Evolutionary conservation across 2,329 filamentous ascomycete genomes (phyloP).

Genomic region (Hypoxylon sp.): DNA sequence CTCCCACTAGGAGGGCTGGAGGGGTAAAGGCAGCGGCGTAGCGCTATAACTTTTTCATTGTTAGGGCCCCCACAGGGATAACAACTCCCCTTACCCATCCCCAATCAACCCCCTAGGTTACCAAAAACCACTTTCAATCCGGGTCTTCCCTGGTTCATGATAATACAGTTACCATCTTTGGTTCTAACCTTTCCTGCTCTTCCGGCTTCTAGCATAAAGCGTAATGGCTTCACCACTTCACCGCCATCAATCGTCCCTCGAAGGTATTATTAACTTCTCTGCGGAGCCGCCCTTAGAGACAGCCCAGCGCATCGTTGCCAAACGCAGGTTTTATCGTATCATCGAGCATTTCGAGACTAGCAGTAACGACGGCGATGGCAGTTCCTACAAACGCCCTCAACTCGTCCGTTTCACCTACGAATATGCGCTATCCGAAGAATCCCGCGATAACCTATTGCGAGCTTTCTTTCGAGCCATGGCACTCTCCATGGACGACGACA

Average conservation of each 20-base stretch:
- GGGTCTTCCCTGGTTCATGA: too few species aligned
- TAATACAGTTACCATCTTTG: too few species aligned
- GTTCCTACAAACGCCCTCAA: slow-evolving; percentile 40
- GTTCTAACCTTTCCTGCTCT: slow-evolving; percentile 13
- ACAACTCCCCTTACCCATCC: too few species aligned
- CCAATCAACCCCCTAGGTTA: too few species aligned
- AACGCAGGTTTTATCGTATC: slow-evolving; percentile 38
- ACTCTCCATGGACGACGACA: slow-evolving; percentile 34
- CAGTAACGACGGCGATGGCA: slow-evolving; percentile 17
- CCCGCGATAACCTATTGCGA: slow-evolving; percentile 44
- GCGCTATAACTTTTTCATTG: too few species aligned
- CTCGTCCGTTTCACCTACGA: slow-evolving; percentile 47
- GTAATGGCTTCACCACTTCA: slow-evolving; percentile 23
- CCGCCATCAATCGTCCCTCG: slow-evolving; percentile 39
- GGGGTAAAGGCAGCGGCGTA: too few species aligned
- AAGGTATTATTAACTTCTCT: slow-evolving; percentile 36
- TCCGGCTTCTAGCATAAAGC: slow-evolving; percentile 8
- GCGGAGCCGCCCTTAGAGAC: slow-evolving; percentile 28
- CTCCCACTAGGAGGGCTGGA: too few species aligned
- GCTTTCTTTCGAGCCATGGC: slow-evolving; percentile 45
- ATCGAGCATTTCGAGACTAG: slow-evolving; percentile 35
- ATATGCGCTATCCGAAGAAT: slow-evolving; percentile 44
- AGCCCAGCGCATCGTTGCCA: slow-evolving; percentile 32
- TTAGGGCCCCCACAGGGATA: too few species aligned
- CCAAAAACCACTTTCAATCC: too few species aligned